Conservation (phyloP, 345 rosid genomes). For the Microthlaspi erraticum region DNA sequence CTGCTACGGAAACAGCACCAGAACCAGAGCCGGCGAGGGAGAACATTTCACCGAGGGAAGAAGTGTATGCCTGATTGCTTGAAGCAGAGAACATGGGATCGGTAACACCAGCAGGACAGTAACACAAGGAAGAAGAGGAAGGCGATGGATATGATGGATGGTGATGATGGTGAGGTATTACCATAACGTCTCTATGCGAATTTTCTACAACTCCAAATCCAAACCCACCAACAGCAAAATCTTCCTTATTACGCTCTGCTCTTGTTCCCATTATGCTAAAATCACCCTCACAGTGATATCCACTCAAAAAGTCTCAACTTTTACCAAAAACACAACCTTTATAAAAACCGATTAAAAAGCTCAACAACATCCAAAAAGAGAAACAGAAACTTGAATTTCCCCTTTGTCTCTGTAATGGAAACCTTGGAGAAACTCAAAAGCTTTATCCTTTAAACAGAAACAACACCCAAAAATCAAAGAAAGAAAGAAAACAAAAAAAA, state of each 20-base stretch:
- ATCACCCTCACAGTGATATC: conserved; percentile 16
- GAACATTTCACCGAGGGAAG: conserved; percentile 39
- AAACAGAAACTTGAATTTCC: neutral
- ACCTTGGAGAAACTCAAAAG: conserved; percentile 15
- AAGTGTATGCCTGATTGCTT: conserved; percentile 49
- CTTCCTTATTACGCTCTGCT: conserved; percentile 38
- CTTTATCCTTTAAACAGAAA: conserved; percentile 25
- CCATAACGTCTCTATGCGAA: conserved; percentile 42
- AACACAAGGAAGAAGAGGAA: conserved; percentile 41
- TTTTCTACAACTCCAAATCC: conserved; percentile 54
- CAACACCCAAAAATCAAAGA: conserved; percentile 22
- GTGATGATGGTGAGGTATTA: conserved; percentile 39
- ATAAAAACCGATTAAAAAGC: neutral
- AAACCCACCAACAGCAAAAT: conserved; percentile 47
- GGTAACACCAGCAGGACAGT: conserved; percentile 43
- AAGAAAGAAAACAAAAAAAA: neutral
- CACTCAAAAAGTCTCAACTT: conserved; percentile 20
- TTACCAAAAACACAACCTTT: conserved; percentile 8
- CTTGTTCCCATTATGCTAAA: conserved; percentile 42
- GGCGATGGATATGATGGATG: conserved; percentile 35
- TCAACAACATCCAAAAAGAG: neutral
- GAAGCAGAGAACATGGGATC: conserved; percentile 53
- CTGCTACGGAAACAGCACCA: conserved; percentile 42
- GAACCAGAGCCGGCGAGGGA: conserved; percentile 52
- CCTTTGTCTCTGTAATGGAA: conserved; percentile 21